phyloP scores from a whole-genome alignment of 768 basidiomycete genomes.

The Mycena crocata region DNA sequence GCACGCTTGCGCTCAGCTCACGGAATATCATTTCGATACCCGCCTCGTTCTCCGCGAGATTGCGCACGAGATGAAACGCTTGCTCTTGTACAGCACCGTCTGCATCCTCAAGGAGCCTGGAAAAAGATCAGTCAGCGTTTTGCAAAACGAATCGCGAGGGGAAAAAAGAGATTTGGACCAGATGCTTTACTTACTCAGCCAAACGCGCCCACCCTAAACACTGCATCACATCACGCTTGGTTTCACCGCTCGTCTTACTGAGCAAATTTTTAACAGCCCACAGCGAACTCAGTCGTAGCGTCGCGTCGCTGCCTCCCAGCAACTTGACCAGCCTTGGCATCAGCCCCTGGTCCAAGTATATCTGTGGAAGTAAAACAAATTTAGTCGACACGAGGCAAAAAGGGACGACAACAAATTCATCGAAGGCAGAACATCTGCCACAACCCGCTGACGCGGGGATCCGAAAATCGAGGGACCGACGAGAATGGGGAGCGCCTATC shows the following conservation, averaged over 20 bases:
- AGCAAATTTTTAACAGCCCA: conserved; percentile 92
- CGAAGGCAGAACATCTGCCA: conserved; percentile 1
- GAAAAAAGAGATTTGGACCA: too few relatives aligned
- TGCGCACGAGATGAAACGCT: conserved; percentile 72
- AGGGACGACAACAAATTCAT: not conserved
- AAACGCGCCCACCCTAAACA: conserved; percentile 75
- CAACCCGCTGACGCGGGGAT: not conserved
- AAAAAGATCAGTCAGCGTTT: not conserved
- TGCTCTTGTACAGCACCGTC: conserved; percentile 76
- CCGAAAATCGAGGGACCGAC: not conserved
- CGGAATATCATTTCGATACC: conserved; percentile 72
- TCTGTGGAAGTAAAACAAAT: conserved; percentile 49
- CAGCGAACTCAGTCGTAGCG: conserved; percentile 75
- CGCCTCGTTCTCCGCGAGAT: conserved; percentile 73
- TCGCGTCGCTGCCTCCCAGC: conserved; percentile 62
- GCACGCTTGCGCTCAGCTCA: conserved; percentile 58
- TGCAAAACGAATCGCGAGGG: not conserved
- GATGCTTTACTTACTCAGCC: conserved; percentile 55
- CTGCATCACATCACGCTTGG: conserved; percentile 76
- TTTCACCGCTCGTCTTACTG: conserved; percentile 67
- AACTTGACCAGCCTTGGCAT: conserved; percentile 74
- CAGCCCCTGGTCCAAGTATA: conserved; percentile 74
- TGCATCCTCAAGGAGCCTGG: conserved; percentile 66
- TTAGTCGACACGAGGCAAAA: not conserved
- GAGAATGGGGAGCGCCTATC: not conserved